Percentiles rank a stretch among this genome's conserved stretches.
Conservation (phyloP, 2,329 filamentous ascomycete genomes). For the Stagonosporopsis cucurbitacearum region DNA sequence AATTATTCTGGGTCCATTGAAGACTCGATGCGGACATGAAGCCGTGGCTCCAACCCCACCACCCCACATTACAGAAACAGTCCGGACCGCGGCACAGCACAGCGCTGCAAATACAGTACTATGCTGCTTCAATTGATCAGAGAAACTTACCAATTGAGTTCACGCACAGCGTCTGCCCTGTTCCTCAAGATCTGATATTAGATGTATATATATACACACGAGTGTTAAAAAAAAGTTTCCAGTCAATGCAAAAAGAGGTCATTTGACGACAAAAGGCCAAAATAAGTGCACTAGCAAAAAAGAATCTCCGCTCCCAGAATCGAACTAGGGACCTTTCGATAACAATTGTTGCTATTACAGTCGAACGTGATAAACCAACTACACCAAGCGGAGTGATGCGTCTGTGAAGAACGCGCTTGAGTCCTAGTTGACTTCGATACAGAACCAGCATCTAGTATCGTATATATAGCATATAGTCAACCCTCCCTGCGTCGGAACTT, state of each 20-base stretch:
- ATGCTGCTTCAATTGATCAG: too few species aligned
- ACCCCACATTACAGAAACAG: slow-evolving; percentile 17
- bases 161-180: too few species aligned
- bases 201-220: too few species aligned
- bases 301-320: slow-evolving; percentile 45
- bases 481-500: too few species aligned
- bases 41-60: slow-evolving; percentile 14
- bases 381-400: slow-evolving; percentile 35
- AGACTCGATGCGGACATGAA: slow-evolving; percentile 11
- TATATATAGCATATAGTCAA: too few species aligned
- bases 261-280: too few species aligned
- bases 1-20: not conserved
- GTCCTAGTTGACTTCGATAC: slow-evolving; percentile 22
- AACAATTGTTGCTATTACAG: slow-evolving; percentile 42
- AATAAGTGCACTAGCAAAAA: not conserved
- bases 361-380: slow-evolving; percentile 49
- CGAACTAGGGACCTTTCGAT: slow-evolving; percentile 46
- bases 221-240: too few species aligned
- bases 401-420: slow-evolving; percentile 24
- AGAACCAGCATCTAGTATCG: too few species aligned
- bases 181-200: too few species aligned
- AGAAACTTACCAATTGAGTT: too few species aligned
- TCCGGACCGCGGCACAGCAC: slow-evolving; percentile 9
- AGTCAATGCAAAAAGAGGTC: too few species aligned
- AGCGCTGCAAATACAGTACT: not conserved